Base-by-base conservation (phyloP, 495 filamentous ascomycete species). In the Podospora conica region DNA sequence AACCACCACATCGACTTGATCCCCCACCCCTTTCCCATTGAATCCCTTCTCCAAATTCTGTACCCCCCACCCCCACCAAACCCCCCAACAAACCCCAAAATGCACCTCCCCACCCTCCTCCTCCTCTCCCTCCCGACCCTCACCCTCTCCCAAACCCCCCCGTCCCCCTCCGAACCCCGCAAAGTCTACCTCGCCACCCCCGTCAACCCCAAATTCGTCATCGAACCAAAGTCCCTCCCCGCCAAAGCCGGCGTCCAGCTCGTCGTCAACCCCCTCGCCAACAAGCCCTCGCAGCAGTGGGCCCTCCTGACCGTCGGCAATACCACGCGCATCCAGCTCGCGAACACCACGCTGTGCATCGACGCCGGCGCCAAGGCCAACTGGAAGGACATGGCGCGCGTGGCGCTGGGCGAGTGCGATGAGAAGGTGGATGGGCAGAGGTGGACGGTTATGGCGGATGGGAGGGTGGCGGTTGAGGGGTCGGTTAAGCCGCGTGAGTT, bases 371-470 rank as follows among this genome's bases (percentile, higher is more conserved):
- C 76, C 23, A 76, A 83, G 67, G 64, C 60, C 62, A 79, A 78
- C 74, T 84, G 82, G 82, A 83, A 81, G 73, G 82, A 84, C 65
- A 83, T 84, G 82, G 81, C 70, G 23, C 76, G 63, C 66, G 69
- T 84, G 70, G 76, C 64, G 40, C 48, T 85, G 22, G 76, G 76
- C 53, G 71, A 75, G 3, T 85, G 83, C 71, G 68, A 71, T 63
- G 78, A 76, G 58, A 78, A 75, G 33, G 73, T 65, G 18, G 71
- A 68, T 6, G 74, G 68, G 3, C 83, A 85, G 73, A 78, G 81
- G 55, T 85, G 79, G 79, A 61, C 69, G 1, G 81, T 76, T 65
- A 79, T 79, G 78, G 67, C 70, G 22, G 81, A 84, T 65, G 83
- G 82, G 27, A 72, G 82, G 3, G 83, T 84, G 56, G 78, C 78